Evolutionary conservation across 331 rosid species (phyloP), one percentile per base, ranked within the genome.

Genomic region (Rosa hybrid): DNA sequence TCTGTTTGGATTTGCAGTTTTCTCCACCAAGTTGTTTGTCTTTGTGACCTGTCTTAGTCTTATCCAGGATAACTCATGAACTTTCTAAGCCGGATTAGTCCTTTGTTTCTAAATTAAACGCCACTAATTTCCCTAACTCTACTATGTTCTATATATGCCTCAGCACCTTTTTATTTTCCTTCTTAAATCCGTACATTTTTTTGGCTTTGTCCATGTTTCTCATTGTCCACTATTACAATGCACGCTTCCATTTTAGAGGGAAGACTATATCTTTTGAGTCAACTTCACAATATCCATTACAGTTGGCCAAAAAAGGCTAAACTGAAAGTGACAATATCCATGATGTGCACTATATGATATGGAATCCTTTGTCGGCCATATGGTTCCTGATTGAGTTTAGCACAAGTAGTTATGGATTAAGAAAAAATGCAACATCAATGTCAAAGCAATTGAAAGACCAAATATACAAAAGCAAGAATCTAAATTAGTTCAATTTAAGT

Each of bases 291-390:
- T 34, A 7, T 65, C 45, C 71, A 34, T 65, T 30, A 14, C 5
- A 65, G 16, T 17, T 14, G 30, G 34, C 70, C 45, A 30, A 14
- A 64, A 64, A 14, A 14, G 44, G 14, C 21, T 25, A 62, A 62
- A 42, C 9, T n/a, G 11, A 8, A n/a, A n/a, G 65, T 57, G 54
- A n/a, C 38, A 62, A 62, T 62, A 75, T 59, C 71, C 70, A 60
- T 41, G 77, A 12, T 75, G 46, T 41, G 78, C 17, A 21, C 53
- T 10, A 70, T 23, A 12, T 16, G 71, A 34, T 65, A 3, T 30
- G 46, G 71, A 65, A 65, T 34, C 71, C 30, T 42, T n/a, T 39
- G 73, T 68, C 73, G 73, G 73, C 73, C 73, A 68, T 42, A 41
- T 4, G 73, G 41, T 20, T 39, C 50, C 14, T 12, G 46, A 38